A percentile compares a stretch with the other conserved stretches of the same genome.
phyloP scores from a whole-genome alignment of 257 asterid genomes.

The Petunia secreta region DNA sequence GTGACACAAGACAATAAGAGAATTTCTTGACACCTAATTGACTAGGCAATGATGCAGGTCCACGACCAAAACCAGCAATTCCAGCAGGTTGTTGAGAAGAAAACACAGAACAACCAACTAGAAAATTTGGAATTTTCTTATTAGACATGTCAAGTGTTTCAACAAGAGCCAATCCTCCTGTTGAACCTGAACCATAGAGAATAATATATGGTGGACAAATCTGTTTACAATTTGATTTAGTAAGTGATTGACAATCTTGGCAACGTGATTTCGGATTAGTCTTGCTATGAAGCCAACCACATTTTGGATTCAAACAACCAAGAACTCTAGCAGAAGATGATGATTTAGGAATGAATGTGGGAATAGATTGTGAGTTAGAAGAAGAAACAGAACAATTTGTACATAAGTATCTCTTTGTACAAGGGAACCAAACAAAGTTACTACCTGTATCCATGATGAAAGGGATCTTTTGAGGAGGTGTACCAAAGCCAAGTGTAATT shows the following conservation, averaged over 20 bases:
- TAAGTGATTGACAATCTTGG: constrained; percentile 42
- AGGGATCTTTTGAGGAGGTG: constrained; percentile 76
- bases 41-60: constrained; percentile 62
- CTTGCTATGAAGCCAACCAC: constrained; percentile 73
- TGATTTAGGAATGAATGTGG: constrained; percentile 62
- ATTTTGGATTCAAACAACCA: constrained; percentile 74
- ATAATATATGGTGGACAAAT: constrained; percentile 84
- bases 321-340: constrained; percentile 73
- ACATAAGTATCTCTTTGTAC: constrained; percentile 68
- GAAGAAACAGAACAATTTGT: constrained; percentile 12
- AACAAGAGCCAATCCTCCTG: constrained; percentile 69
- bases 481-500: constrained; percentile 77
- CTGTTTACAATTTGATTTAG: constrained; percentile 55
- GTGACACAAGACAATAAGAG: constrained; percentile 80
- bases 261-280: constrained; percentile 52
- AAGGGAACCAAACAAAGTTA: constrained; percentile 86
- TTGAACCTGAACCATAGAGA: constrained; percentile 75
- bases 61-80: constrained; percentile 84
- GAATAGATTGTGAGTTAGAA: constrained; percentile 28
- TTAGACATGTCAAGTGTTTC: constrained; percentile 62
- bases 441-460: constrained; percentile 85
- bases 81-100: constrained; percentile 82
- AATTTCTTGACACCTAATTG: constrained; percentile 76
- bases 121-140: constrained; percentile 48
- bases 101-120: constrained; percentile 82